phyloP scores from a whole-genome alignment of 1,284 basidiomycete species.

The Papiliotrema flavescens region DNA sequence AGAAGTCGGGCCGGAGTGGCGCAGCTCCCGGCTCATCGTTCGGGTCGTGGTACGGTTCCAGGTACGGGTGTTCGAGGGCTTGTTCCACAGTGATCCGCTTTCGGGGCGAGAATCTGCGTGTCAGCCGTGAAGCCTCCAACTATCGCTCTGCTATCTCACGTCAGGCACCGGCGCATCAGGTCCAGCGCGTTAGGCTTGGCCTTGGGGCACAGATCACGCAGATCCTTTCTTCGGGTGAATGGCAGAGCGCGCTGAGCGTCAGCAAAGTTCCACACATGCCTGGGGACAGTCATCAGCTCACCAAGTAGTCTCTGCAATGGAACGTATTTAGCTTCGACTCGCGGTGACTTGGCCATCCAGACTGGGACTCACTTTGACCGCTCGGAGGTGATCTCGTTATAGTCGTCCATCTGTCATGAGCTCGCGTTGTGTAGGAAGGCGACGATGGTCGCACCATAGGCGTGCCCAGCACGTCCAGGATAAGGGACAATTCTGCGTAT shows the following conservation, averaged over 20 bases:
- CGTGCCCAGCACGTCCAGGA: slow-evolving; percentile 59
- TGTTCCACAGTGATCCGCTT: slow-evolving; percentile 85
- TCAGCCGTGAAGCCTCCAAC: slow-evolving; percentile 12
- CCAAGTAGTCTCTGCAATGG: slow-evolving; percentile 67
- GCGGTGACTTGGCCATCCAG: background rate
- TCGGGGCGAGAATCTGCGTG: slow-evolving; percentile 70
- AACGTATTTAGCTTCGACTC: slow-evolving; percentile 1
- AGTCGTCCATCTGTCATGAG: slow-evolving; percentile 54
- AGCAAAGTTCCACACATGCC: no score
- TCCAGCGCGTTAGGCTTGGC: slow-evolving; percentile 86
- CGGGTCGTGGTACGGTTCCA: slow-evolving; percentile 87
- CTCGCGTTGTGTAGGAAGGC: background rate
- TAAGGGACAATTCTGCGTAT: slow-evolving; percentile 53
- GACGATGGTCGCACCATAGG: slow-evolving; percentile 44
- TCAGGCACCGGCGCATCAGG: slow-evolving; percentile 80
- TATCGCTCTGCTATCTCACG: slow-evolving; percentile 49
- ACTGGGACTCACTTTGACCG: slow-evolving; percentile 58
- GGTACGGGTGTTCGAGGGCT: slow-evolving; percentile 87
- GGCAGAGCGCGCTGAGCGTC: slow-evolving; percentile 66
- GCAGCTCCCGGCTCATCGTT: slow-evolving; percentile 78
- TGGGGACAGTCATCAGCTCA: slow-evolving; percentile 10
- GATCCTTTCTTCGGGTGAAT: slow-evolving; percentile 80
- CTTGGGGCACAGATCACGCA: slow-evolving; percentile 69
- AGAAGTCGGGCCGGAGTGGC: slow-evolving; percentile 78
- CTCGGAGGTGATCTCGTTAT: slow-evolving; percentile 66